Percentiles rank a stretch among this genome's conserved stretches.
These are phyloP conservation scores for Elongisporangium senticosum DNA, from an alignment of 352 stramenopile genomes.

Conservation along the genomic window DNA sequence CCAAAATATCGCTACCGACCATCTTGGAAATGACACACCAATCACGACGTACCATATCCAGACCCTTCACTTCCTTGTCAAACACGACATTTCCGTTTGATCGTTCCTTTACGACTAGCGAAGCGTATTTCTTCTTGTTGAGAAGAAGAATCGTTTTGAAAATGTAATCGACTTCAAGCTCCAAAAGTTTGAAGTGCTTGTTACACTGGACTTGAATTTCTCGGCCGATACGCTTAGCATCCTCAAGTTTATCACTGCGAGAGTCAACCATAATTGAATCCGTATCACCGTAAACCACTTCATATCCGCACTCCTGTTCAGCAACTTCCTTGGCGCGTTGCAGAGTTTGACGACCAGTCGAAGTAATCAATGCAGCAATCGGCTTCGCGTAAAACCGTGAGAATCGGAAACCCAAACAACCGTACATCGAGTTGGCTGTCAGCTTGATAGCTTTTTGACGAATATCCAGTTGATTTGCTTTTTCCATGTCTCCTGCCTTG, in stretches of 20 bases:
- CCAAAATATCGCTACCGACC: slow-evolving; percentile 94
- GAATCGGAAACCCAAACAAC: slow-evolving; percentile 98
- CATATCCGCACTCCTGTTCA: slow-evolving; percentile 95
- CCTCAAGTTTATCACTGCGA: slow-evolving; percentile 89
- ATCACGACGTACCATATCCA: slow-evolving; percentile 97
- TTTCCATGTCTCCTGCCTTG: slow-evolving; percentile 81
- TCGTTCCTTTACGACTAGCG: slow-evolving; percentile 91
- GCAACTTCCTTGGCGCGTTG: slow-evolving; percentile 97
- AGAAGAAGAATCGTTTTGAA: slow-evolving; percentile 99
- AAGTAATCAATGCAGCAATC: slow-evolving; percentile 98
- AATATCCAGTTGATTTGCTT: slow-evolving; percentile 94
- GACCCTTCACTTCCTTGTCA: slow-evolving; percentile 97
- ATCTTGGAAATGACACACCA: slow-evolving; percentile 99
- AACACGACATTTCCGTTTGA: slow-evolving; percentile 55
- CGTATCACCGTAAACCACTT: slow-evolving; percentile 99
- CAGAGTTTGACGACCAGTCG: slow-evolving; percentile 97
- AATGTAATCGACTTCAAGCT: slow-evolving; percentile 99
- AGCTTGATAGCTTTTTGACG: slow-evolving; percentile 99
- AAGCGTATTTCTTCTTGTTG: slow-evolving; percentile 99
- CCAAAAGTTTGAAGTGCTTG: slow-evolving; percentile 98
- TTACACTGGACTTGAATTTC: slow-evolving; percentile 98
- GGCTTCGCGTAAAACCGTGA: slow-evolving; percentile 98
- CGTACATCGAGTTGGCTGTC: slow-evolving; percentile 99
- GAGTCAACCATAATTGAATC: slow-evolving; percentile 99
- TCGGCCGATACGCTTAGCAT: slow-evolving; percentile 91